Percentiles rank a stretch among this genome's conserved stretches.
These are phyloP conservation scores for Boletellus sp. DNA, from an alignment of 1,284 basidiomycete genomes.

Conservation along the genomic window DNA sequence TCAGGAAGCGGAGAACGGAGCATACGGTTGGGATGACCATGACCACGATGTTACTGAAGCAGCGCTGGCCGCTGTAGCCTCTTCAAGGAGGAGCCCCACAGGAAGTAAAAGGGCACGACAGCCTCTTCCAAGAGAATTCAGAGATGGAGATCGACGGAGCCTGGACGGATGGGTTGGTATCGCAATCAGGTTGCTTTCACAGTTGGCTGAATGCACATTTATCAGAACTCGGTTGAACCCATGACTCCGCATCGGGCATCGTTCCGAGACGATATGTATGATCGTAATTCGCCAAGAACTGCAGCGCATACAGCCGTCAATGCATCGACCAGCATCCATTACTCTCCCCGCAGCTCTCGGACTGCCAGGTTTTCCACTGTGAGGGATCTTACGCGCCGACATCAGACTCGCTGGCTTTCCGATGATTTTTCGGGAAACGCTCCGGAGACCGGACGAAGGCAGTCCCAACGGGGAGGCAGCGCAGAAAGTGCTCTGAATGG, in stretches of 20 bases:
- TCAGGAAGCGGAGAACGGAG: constrained; percentile 26
- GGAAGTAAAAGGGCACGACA: constrained; percentile 47
- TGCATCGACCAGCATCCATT: constrained; percentile 15
- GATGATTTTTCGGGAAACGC: constrained; percentile 35
- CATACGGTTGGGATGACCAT: constrained; percentile 25
- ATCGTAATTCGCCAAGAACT: constrained; percentile 17
- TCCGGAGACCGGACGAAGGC: constrained; percentile 38
- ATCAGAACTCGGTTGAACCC: constrained; percentile 25
- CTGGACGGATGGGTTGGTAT: constrained; percentile 45
- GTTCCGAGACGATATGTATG: constrained; percentile 19
- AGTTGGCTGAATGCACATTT: constrained; percentile 5
- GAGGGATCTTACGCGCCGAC: constrained; percentile 43
- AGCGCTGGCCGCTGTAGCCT: constrained; percentile 60
- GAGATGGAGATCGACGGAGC: constrained; percentile 36
- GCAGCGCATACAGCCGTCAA: constrained; percentile 21
- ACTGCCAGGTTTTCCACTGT: constrained; percentile 42
- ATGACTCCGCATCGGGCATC: constrained; percentile 22
- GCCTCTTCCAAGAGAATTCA: constrained; percentile 61
- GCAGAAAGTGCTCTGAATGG: constrained; percentile 56
- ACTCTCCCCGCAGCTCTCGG: constrained; percentile 33
- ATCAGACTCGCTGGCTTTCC: constrained; percentile 51
- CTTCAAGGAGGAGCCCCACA: constrained; percentile 45
- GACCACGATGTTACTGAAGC: constrained; percentile 46
- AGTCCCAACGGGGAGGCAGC: constrained; percentile 57
- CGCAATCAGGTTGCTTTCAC: background rate